A percentile compares a stretch with the other conserved stretches of the same genome.
Evolutionary conservation across 495 filamentous ascomycete species (phyloP).

Genomic region (Chaetomium fimeti): DNA sequence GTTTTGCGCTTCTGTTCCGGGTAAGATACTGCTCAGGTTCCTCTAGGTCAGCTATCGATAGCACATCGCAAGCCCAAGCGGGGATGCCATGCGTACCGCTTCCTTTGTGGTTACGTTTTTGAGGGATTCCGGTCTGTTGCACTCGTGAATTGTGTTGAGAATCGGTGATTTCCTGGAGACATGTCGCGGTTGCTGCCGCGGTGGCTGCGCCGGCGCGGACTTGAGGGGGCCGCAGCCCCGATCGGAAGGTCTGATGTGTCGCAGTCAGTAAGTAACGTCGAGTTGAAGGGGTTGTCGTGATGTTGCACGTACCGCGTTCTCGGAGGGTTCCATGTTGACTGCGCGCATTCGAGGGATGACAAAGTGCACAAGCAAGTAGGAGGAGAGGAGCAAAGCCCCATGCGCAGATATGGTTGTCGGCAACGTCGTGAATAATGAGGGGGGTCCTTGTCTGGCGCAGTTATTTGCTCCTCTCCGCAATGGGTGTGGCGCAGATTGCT

Average conservation of each 20-base stretch:
- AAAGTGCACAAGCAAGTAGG: slow-evolving; percentile 33
- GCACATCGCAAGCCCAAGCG: slow-evolving; percentile 1
- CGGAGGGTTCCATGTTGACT: slow-evolving; percentile 43
- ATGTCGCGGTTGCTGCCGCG: slow-evolving; percentile 12
- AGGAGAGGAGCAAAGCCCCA: slow-evolving; percentile 39
- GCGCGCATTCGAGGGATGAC: slow-evolving; percentile 33
- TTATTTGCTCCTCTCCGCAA: slow-evolving; percentile 34
- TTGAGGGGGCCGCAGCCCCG: slow-evolving; percentile 27
- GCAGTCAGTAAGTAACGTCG: slow-evolving; percentile 14
- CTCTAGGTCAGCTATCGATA: slow-evolving; percentile 23
- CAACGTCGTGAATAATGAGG: slow-evolving; percentile 31
- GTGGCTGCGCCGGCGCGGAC: slow-evolving; percentile 18
- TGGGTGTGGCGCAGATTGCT: slow-evolving; percentile 32
- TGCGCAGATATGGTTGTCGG: slow-evolving; percentile 27
- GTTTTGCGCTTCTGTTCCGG: slow-evolving; percentile 61
- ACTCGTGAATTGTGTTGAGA: slow-evolving; percentile 70
- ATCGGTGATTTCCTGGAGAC: slow-evolving; percentile 49
- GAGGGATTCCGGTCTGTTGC: slow-evolving; percentile 51
- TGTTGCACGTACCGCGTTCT: slow-evolving; percentile 40
- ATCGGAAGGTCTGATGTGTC: slow-evolving; percentile 13
- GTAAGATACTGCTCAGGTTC: slow-evolving; percentile 37
- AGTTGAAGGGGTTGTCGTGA: not conserved
- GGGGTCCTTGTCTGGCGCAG: slow-evolving; percentile 21
- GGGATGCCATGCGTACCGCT: slow-evolving; percentile 24
- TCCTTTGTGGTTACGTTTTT: slow-evolving; percentile 44